Base-by-base conservation (phyloP, 169 alveolate species). In the Plasmodium knowlesi region DNA sequence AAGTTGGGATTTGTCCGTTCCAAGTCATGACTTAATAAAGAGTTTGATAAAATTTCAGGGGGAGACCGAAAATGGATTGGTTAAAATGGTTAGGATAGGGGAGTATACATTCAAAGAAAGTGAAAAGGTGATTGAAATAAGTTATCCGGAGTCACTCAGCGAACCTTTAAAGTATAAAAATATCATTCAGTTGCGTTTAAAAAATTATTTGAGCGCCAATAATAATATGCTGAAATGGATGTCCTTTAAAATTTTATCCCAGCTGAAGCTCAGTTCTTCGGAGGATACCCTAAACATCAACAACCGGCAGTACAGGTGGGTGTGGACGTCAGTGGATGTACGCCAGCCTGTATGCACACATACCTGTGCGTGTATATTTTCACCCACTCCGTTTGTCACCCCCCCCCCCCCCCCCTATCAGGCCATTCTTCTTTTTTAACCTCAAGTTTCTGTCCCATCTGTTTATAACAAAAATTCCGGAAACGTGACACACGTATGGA, bases 171-270 rank as follows among this genome's bases (percentile, higher is more conserved):
- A 85, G 61, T 85, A 85, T 50, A 73, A 73, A 25, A 85, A 85
- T 67, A 73, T 85, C 57, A 74, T 85, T 73, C 73, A 85, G 41
- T 53, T 85, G 34, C 74, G 78, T 34, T 53, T 85, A 39, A 72
- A 85, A 50, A 85, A 85, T 85, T 85, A 85, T 67, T 73, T 74
- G 78, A 73, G 85, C 34, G 93, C 83, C 5, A 43, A 61, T 41
- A 85, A 85, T 22, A 85, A 85, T 10, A 85, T 85, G 93, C 41
- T 85, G 5, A 85, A 85, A 25, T 85, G 93, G 93, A 28, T 74
- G 14, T 74, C 85, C 32, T 85, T 85, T 74, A 85, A 74, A 85
- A 85, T 85, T 50, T 22, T 73, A 2, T 85, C 93, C 16, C 73
- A 85, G 79, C 57, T 85, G 32, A 43, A 85, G 67, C 22, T 41